Base-by-base conservation (phyloP, 441 rosid species). In the Arabidopsis hybrid region DNA sequence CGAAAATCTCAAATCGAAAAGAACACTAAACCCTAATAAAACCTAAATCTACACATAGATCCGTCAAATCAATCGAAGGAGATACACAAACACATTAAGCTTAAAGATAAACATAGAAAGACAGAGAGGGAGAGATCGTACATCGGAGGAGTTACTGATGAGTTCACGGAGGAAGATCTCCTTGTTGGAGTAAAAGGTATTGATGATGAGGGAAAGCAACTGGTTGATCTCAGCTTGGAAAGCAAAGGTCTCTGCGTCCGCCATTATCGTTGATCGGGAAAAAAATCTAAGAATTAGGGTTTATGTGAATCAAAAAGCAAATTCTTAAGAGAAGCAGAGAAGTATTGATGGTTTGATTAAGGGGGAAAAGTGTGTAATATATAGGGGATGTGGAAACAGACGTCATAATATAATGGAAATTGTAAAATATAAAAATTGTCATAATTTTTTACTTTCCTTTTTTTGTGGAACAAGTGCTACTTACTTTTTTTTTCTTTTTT, bases 151-250 rank as follows among this genome's bases (percentile, higher is more conserved):
- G 74, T 89, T 89, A 60, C 91, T 89, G 81, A 89, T 73, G 80
- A 89, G 67, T 31, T 89, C 93, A 58, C 93, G 91, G 16, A 89
- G 93, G 71, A 89, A 89, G 81, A 89, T 89, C 88, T 89, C 93
- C 81, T 87, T 87, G 86, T 87, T 87, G 74, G 85, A 79, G 86
- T 87, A 87, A 7, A 87, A 87, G 12, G 91, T 87, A 67, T 87
- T 87, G 82, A 87, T 87, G 83, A 87, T 87, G 50, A 87, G 74
- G 34, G 86, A 82, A 45, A 87, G 79, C 72, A 87, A 38, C 77
- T 85, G 91, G 71, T 87, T 85, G 86, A 87, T 87, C 91, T 87
- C 91, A 0, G 91, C 91, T 66, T 87, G 89, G 69, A 87, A 87
- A 7, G 91, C 91, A 43, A 87, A 87, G 60, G 91, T 87, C 67